Percentiles rank a stretch among this genome's conserved stretches.
Conservation (phyloP, 192 early-diverging fungal species). For the Umbelopsis vinacea region DNA sequence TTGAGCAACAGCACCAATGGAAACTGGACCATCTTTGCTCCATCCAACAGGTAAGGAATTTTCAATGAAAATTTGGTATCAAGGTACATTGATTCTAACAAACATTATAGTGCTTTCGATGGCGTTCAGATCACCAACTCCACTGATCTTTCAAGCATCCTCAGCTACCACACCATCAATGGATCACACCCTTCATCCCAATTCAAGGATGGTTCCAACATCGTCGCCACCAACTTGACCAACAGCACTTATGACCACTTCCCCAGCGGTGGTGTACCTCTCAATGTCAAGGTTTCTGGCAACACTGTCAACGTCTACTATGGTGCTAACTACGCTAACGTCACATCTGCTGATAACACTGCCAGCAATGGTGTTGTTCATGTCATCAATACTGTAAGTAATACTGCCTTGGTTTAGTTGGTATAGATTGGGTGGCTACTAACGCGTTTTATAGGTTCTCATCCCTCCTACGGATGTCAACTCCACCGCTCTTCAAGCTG, state of each 20-base stretch:
- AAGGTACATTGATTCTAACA: neutral
- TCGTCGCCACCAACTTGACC: conserved; percentile 16
- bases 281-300: neutral
- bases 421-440: neutral
- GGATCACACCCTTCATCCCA: neutral
- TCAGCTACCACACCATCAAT: conserved; percentile 7
- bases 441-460: neutral
- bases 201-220: conserved; percentile 3
- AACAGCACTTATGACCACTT: conserved; percentile 15
- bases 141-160: conserved; percentile 9
- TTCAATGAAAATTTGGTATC: neutral
- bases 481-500: neutral
- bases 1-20: conserved; percentile 22
- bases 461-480: neutral
- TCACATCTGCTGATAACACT: conserved; percentile 11
- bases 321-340: conserved; percentile 11
- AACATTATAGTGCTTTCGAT: neutral
- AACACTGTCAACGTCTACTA: neutral
- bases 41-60: conserved; percentile 1
- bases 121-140: conserved; percentile 7
- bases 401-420: neutral
- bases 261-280: conserved; percentile 10
- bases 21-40: conserved; percentile 23
- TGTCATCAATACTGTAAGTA: conserved; percentile 14
- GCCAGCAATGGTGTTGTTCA: conserved; percentile 16